Base-by-base conservation (phyloP, 2,329 filamentous ascomycete species). In the Waltergamsia citrina region DNA sequence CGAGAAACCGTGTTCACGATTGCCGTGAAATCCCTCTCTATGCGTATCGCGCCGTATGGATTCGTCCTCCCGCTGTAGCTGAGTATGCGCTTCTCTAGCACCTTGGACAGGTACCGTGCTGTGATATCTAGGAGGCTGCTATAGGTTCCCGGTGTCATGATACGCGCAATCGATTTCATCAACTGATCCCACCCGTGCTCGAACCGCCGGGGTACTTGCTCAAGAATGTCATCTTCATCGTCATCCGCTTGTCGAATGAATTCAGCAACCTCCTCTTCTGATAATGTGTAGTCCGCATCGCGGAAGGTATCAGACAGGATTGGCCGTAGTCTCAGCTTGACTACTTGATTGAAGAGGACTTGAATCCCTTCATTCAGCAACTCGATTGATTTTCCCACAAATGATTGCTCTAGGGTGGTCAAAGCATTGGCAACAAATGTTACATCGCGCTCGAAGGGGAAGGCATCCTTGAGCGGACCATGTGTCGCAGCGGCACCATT, bases 231-330 rank as follows among this genome's bases (percentile, higher is more conserved):
- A 33, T 65, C 67, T 45, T 74, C 69, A 18, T 68, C 60, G 38
- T 72, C 65, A 16, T 72, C 69, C 37, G 68, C 65, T 38, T 70
- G 63, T 29, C 63, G 61, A 7, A 71, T 71, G 6, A 70, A 53
- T 18, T 78, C 74, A 8, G 61, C 62, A 10, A 79, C 53, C 34
- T 81, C 76, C 27, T 78, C 71, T 40, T 79, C 71, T 2, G 68
- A 69, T 4, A 85, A 65, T 7, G 76, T 71, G 59, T 98, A 98
- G 57, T 95, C 87, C 16, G 85, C 75, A 48, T 96, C 90, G 28
- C 88, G 81, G 68, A 96, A 96, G 0, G 87, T 80, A 38, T 98
- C 90, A 14, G 78, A 74, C 9, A 98, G 68, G 4, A 95, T 79
- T 0, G 86, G 85, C 1, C 88, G 79, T 11, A 98, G 69, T 9